Base-by-base conservation (phyloP, 805 yeast genomes). In the Teunomyces lycoperdinae region DNA sequence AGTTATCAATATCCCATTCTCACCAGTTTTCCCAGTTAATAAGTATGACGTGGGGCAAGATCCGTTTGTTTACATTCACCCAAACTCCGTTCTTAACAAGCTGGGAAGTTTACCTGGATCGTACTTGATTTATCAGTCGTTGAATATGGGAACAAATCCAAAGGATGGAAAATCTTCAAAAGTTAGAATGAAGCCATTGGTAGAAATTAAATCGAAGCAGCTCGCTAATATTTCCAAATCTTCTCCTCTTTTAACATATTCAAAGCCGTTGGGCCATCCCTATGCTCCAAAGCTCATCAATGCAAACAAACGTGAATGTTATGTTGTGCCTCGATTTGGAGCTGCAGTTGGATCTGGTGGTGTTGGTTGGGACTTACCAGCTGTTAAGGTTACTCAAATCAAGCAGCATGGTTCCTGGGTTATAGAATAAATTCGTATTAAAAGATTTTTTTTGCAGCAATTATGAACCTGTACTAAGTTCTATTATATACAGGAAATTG, bases 191-290 rank as follows among this genome's bases (percentile, higher is more conserved):
- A 81, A 79, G 53, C 83, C 91, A 0, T 70, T 94, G 54, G 87
- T 88, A 29, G 92, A 88, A 48, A 78, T 91, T 33, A 70, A 79
- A 4, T 90, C 90, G 3, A 77, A 80, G 20, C 91, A 91, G 42
- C 67, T 94, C 44, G 80, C 92, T 7, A 88, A 87, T 53, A 76
- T 94, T 14, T 91, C 89, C 13, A 85, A 84, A 54, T 72, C 71
- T 27, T 83, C 95, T 13, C 82, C 87, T 0, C 70, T 92, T 42
- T 60, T 92, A 36, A 81, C 92, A 0, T 91, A 86, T 65, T 89
- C 97, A 26, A 92, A 91, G 60, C 98, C 98, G 0, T 68, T 92
- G 45, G 96, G 96, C 0, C 87, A 88, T 47, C 96, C 97, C 2
- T 81, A 89, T 59, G 95, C 89, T 1, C 95, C 96, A 1, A 85